Conservation (phyloP, 2,329 filamentous ascomycete species). For the Beauveria asiatica region DNA sequence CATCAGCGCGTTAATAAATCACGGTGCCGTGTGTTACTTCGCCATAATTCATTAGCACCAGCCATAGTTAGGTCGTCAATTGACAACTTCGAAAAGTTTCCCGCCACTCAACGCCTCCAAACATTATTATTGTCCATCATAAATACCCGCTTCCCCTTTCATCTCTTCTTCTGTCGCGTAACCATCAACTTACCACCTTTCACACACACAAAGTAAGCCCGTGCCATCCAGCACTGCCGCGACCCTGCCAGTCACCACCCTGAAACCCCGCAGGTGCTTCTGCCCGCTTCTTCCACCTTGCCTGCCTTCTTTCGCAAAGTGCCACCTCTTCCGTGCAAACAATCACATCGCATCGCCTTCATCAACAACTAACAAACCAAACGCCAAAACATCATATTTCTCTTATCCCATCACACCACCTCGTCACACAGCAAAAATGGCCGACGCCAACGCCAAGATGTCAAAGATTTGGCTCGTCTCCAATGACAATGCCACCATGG, state of each 20-base stretch:
- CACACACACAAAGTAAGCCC: neutral
- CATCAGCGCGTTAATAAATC: neutral
- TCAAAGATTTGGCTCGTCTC: conserved; percentile 41
- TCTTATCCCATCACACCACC: neutral
- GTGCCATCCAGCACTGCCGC: neutral
- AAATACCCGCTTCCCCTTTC: too few relatives aligned
- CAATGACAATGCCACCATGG: conserved; percentile 41
- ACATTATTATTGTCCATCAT: too few relatives aligned
- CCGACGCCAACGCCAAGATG: conserved; percentile 22
- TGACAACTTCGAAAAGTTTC: too few relatives aligned
- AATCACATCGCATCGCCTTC: neutral
- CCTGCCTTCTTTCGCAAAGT: neutral
- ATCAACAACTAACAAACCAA: neutral
- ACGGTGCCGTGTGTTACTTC: too few relatives aligned
- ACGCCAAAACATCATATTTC: neutral
- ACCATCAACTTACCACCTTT: neutral
- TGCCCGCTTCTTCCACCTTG: conserved; percentile 6
- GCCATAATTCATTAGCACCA: too few relatives aligned
- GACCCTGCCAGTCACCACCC: neutral
- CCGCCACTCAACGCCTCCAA: too few relatives aligned
- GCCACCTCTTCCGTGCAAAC: neutral
- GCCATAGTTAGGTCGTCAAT: too few relatives aligned
- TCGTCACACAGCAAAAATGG: conserved; percentile 21
- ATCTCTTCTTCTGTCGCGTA: too few relatives aligned
- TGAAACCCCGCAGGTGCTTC: conserved; percentile 7